Conservation (phyloP, 768 basidiomycete genomes). For the Symmetrospora coprosmae region DNA sequence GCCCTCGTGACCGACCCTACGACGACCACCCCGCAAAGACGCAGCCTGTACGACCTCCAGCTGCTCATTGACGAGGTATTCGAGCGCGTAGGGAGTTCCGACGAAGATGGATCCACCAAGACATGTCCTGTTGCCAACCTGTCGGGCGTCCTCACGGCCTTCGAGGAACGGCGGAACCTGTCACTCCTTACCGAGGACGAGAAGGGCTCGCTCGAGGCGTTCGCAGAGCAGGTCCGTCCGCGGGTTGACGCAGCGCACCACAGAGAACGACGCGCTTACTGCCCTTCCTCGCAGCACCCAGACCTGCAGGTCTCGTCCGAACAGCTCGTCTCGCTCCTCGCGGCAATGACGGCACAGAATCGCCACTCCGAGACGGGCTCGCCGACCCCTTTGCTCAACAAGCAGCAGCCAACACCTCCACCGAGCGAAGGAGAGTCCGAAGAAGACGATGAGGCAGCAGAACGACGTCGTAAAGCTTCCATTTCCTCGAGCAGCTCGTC, state of each 20-base stretch:
- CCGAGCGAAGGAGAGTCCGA: neutral
- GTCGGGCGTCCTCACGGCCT: neutral
- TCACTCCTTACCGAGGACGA: constrained; percentile 3
- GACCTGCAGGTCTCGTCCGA: constrained; percentile 7
- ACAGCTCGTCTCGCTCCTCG: constrained; percentile 1
- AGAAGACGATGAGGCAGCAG: neutral
- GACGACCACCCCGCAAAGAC: constrained; percentile 6
- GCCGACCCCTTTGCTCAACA: neutral
- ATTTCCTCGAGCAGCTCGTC: neutral
- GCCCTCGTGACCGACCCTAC: too few relatives aligned
- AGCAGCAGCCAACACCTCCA: constrained; percentile 7
- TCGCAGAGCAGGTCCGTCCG: constrained; percentile 10
- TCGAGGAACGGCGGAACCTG: neutral
- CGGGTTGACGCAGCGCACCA: neutral
- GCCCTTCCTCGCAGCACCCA: constrained; percentile 1
- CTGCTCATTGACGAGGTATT: constrained; percentile 14
- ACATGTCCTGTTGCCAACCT: too few relatives aligned
- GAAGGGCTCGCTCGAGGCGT: neutral
- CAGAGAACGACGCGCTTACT: neutral
- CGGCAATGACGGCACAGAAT: constrained; percentile 2
- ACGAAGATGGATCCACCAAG: too few relatives aligned
- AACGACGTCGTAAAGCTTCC: neutral
- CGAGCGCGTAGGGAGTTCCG: too few relatives aligned
- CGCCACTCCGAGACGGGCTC: neutral
- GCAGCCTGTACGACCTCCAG: constrained; percentile 6